Evolutionary conservation across 2,329 filamentous ascomycete genomes (phyloP).

Genomic region (Calonectria pauciramosa): DNA sequence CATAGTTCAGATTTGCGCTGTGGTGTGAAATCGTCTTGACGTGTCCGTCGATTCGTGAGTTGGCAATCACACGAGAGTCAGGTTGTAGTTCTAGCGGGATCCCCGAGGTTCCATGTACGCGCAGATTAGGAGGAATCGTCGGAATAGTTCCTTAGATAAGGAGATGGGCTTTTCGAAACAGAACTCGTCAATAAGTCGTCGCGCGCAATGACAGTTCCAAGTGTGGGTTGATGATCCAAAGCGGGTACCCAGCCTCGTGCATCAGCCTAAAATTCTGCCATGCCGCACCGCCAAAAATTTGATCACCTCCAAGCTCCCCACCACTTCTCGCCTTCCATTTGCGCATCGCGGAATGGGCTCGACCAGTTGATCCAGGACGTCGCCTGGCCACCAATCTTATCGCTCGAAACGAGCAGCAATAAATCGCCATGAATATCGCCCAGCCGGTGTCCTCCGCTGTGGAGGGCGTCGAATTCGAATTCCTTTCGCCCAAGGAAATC

Average conservation of each 20-base stretch:
- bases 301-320: slow-evolving; percentile 42
- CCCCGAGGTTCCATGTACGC: background rate
- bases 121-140: background rate
- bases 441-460: slow-evolving; percentile 89
- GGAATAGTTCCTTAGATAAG: background rate
- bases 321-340: slow-evolving; percentile 36
- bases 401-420: slow-evolving; percentile 33
- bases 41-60: background rate
- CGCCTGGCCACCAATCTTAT: slow-evolving; percentile 39
- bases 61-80: background rate
- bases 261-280: slow-evolving; percentile 57
- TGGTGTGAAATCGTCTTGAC: background rate
- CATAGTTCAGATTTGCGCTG: slow-evolving; percentile 53
- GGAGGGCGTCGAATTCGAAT: slow-evolving; percentile 89
- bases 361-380: slow-evolving; percentile 38
- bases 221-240: background rate
- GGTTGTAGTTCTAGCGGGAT: background rate
- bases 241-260: slow-evolving; percentile 8
- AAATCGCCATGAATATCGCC: slow-evolving; percentile 74
- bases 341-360: slow-evolving; percentile 41
- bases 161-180: background rate
- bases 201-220: background rate
- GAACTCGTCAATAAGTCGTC: background rate
- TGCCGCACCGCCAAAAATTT: slow-evolving; percentile 61
- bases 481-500: slow-evolving; percentile 87